Evolutionary conservation across 2,329 filamentous ascomycete genomes (phyloP), one percentile per base, ranked within the genome.

Genomic region (Ampelomyces quisqualis): DNA sequence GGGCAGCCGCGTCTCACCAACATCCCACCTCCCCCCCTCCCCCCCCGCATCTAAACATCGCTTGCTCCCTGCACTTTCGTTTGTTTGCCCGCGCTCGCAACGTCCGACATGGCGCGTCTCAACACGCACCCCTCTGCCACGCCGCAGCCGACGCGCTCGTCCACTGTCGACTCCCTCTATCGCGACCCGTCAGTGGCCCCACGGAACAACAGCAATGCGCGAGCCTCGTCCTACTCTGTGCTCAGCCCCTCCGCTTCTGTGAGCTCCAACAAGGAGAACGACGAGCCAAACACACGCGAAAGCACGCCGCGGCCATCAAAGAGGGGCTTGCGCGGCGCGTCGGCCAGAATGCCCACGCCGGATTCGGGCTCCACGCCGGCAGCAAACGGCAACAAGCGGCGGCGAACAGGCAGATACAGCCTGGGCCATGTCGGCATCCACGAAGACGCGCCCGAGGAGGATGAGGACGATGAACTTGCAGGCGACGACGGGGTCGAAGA

Each of bases 231-330:
- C 2, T 66, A 64, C 36, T 64, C 64, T 2, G 62, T 66, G 5
- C 38, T 63, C 27, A 67, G 64, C 38, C 63, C 63, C 0, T 48
- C 57, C 6, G 58, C 48, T 6, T 64, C 65, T 1, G 45, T 47
- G 19, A 62, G 48, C 7, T 72, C 70, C 7, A 73, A 76, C 48
- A 73, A 75, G 47, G 74, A 77, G 41, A 76, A 76, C 48, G 45
- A 64, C 20, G 30, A 44, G 23, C 62, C 57, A 4, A 40, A 63
- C 17, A 60, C 58, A 28, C 56, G 55, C 42, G 49, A 56, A 24
- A 48, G 40, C 15, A 64, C 64, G 3, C 62, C 65, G 2, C 51
- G 40, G 21, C 45, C 46, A 29, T 39, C 48, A 11, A 80, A 78
- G 51, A 71, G 73, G 42, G 76, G 58, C 26, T 74, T 76, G 38